Conservation (phyloP, 331 rosid genomes). For the Cucumis variabilis region DNA sequence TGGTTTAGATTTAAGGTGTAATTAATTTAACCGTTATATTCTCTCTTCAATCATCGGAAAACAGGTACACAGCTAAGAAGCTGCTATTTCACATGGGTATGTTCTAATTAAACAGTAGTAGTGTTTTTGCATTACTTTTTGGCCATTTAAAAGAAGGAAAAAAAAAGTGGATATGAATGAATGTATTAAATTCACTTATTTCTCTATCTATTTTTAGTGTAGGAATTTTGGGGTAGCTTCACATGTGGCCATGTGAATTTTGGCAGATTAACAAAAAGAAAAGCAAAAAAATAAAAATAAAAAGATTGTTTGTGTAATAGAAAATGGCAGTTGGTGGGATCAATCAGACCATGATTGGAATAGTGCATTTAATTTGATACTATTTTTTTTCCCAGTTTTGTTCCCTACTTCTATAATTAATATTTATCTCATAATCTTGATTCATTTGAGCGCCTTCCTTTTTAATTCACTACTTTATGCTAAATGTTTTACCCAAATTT, state of each 20-base stretch:
- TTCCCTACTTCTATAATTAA: constrained; percentile 15
- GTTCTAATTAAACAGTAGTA: constrained; percentile 7
- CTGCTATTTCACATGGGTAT: constrained; percentile 37
- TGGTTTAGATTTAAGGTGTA: too few species aligned
- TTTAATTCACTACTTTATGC: not conserved
- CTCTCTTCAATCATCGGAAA: constrained; percentile 15
- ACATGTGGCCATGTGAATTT: constrained; percentile 35
- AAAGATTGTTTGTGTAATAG: not conserved
- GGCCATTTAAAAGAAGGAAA: not conserved
- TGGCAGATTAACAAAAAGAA: constrained; percentile 12
- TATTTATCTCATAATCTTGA: not conserved
- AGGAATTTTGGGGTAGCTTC: constrained; percentile 23
- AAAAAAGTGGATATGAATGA: constrained; percentile 2
- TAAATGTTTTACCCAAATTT: not conserved
- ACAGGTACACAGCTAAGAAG: not conserved
- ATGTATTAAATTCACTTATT: constrained; percentile 13
- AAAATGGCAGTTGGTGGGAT: constrained; percentile 30
- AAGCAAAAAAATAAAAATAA: not conserved
- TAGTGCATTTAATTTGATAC: constrained; percentile 16
- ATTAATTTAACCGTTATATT: too few species aligned
- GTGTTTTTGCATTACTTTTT: constrained; percentile 8
- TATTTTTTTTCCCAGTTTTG: not conserved
- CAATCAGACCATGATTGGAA: constrained; percentile 30
- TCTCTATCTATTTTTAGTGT: not conserved
- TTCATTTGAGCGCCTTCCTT: not conserved